Evolutionary conservation across 2,329 filamentous ascomycete species (phyloP), one percentile per base, ranked within the genome.

Genomic region (Clonostachys byssicola): DNA sequence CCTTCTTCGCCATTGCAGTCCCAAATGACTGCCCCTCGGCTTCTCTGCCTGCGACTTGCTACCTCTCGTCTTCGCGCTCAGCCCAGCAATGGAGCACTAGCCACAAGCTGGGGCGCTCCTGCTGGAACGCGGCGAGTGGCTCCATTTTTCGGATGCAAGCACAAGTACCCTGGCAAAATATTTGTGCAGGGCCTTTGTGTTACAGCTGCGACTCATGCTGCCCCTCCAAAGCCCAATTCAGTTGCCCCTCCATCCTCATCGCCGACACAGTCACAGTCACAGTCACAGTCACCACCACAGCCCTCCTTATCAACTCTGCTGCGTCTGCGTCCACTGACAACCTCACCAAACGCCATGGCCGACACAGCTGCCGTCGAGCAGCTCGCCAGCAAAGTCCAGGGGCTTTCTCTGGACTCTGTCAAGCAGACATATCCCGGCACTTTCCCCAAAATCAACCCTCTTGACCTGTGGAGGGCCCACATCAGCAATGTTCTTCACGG

Each of bases 391-490:
- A 36, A 50, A 43, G 52, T 53, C 34, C 48, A 49, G 38, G 49
- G 52, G 36, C 35, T 56, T 23, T 49, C 46, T 18, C 46, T 56
- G 13, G 49, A 51, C 43, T 46, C 47, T 17, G 45, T 54, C 47
- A 45, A 48, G 12, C 18, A 46, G 17, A 44, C 49, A 18, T 84
- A 73, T 60, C 75, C 81, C 38, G 74, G 74, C 60, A 81, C 76
- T 57, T 73, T 85, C 60, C 87, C 88, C 47, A 77, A 85, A 33
- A 70, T 79, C 56, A 94, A 94, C 70, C 85, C 87, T 5, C 74
- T 88, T 59, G 89, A 94, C 60, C 77, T 92, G 51, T 95, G 91
- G 75, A 80, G 89, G 50, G 81, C 83, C 36, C 86, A 92, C 63
- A 80, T 95, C 52, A 84, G 87, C 51, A 75, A 85, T 40, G 72